phyloP scores from a whole-genome alignment of 495 filamentous ascomycete species.

The Penicillium maclennaniae region DNA sequence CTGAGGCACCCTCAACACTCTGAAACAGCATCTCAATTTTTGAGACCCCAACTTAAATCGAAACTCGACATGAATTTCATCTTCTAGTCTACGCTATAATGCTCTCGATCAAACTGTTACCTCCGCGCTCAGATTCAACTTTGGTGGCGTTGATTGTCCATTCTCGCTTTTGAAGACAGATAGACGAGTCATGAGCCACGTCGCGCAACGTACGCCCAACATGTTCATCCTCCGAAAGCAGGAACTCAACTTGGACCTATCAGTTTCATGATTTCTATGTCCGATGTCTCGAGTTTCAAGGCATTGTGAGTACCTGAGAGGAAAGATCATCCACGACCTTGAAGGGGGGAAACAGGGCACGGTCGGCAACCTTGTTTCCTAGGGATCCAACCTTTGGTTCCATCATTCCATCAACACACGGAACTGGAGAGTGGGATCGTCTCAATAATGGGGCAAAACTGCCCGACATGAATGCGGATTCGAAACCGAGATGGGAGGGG shows the following conservation, averaged over 20 bases:
- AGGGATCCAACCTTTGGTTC: background rate
- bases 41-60: background rate
- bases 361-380: background rate
- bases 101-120: background rate
- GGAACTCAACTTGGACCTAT: background rate
- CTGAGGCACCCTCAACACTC: background rate
- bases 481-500: background rate
- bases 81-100: background rate
- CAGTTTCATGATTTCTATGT: background rate
- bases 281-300: background rate
- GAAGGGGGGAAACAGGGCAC: no score
- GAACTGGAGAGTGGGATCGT: background rate
- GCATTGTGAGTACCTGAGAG: background rate
- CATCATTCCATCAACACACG: background rate
- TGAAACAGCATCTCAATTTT: background rate
- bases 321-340: background rate
- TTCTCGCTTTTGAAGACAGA: background rate
- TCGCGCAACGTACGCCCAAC: background rate
- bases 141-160: background rate
- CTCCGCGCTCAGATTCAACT: background rate
- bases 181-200: background rate
- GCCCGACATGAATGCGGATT: background rate
- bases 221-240: background rate
- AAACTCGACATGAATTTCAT: background rate
- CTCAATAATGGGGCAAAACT: background rate